A percentile compares a stretch with the other conserved stretches of the same genome.
Evolutionary conservation across 2,329 filamentous ascomycete species (phyloP).

Genomic region (Emergomyces pasteurianus): DNA sequence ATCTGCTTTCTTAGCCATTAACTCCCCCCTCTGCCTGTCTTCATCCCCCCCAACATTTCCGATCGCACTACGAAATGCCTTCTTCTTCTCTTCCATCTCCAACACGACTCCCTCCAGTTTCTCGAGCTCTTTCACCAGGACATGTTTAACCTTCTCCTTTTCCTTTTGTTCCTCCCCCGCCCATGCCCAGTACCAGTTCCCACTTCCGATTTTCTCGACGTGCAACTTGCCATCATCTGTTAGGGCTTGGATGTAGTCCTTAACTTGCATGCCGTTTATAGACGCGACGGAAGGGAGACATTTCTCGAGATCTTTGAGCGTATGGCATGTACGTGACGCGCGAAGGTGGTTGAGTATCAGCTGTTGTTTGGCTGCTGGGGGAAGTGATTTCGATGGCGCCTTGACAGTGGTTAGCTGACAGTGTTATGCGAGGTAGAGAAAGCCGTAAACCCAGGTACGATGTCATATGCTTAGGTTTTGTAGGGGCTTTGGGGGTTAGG

Average conservation of each 20-base stretch:
- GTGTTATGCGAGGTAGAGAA: background rate
- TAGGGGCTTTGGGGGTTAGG: background rate
- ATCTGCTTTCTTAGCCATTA: conserved; percentile 5
- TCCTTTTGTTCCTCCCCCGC: conserved; percentile 41
- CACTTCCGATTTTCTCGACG: conserved; percentile 58
- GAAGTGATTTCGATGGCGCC: conserved; percentile 40
- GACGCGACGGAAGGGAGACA: conserved; percentile 47
- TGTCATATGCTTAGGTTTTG: background rate
- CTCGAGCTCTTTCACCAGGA: conserved; percentile 25
- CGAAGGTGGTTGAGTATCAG: conserved; percentile 49
- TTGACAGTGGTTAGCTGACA: background rate
- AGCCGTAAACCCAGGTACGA: background rate
- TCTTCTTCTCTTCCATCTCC: conserved; percentile 14
- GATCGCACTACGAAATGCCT: conserved; percentile 10
- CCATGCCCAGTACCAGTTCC: conserved; percentile 64
- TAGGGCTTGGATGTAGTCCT: conserved; percentile 53
- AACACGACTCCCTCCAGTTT: conserved; percentile 10
- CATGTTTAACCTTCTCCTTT: conserved; percentile 19
- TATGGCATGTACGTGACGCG: conserved; percentile 49
- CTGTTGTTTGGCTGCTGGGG: conserved; percentile 46
- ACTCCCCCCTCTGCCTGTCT: conserved; percentile 5
- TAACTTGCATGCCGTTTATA: conserved; percentile 55
- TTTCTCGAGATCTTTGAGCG: conserved; percentile 57
- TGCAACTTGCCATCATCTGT: conserved; percentile 50
- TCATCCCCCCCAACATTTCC: conserved; percentile 10